phyloP scores from a whole-genome alignment of 2,329 filamentous ascomycete genomes.

The Coniochaeta prunicola region DNA sequence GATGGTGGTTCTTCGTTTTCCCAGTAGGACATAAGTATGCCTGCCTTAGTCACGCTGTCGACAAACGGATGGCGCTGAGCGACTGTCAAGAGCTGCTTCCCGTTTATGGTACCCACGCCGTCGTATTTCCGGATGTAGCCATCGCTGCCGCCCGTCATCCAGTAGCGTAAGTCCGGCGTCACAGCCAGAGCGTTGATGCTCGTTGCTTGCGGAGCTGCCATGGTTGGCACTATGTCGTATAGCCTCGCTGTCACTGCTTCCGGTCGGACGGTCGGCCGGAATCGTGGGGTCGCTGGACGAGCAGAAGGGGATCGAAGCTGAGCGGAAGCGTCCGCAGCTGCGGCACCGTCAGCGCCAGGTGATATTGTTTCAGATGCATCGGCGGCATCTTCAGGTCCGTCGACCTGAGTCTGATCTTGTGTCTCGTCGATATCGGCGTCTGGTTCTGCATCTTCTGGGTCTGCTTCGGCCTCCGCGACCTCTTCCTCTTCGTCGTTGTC shows the following conservation, averaged over 20 bases:
- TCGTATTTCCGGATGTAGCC: conserved; percentile 97
- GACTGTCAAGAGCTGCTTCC: conserved; percentile 86
- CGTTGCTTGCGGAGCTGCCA: conserved; percentile 91
- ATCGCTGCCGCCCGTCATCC: conserved; percentile 88
- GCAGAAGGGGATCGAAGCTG: conserved; percentile 11
- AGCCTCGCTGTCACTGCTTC: conserved; percentile 72
- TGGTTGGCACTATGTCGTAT: conserved; percentile 96
- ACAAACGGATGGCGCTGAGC: conserved; percentile 96
- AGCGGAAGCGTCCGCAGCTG: conserved; percentile 27
- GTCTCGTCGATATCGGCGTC: conserved; percentile 32
- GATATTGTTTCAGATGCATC: neutral
- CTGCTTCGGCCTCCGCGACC: conserved; percentile 21
- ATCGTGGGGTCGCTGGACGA: conserved; percentile 26
- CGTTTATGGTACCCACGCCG: conserved; percentile 89
- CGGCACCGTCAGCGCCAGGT: conserved; percentile 10
- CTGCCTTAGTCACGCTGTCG: conserved; percentile 92
- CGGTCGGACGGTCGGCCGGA: conserved; percentile 58
- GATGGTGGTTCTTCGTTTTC: conserved; percentile 77
- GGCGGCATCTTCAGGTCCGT: neutral
- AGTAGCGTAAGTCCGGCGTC: conserved; percentile 90
- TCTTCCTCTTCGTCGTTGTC: conserved; percentile 24
- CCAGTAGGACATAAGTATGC: conserved; percentile 94
- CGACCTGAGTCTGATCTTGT: conserved; percentile 10
- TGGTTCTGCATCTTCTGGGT: conserved; percentile 20
- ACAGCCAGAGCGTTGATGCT: conserved; percentile 90